Percentiles rank a stretch among this genome's conserved stretches.
phyloP scores from a whole-genome alignment of 768 basidiomycete species.

The Hypsizygus marmoreus region DNA sequence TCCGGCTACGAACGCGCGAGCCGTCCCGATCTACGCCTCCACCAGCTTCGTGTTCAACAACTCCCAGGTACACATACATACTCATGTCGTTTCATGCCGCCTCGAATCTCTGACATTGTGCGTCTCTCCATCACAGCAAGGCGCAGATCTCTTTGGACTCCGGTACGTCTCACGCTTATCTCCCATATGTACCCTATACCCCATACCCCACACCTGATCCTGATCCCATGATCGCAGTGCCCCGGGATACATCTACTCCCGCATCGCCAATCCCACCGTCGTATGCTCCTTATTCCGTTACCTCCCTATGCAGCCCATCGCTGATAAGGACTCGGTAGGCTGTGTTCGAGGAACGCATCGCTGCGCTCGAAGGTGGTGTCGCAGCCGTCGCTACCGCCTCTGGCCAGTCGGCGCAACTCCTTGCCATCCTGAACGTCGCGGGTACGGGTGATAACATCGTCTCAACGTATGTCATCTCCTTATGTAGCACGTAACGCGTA shows the following conservation, averaged over 20 bases:
- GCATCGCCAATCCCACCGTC: slow-evolving; percentile 69
- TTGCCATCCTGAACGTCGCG: slow-evolving; percentile 64
- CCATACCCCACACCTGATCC: background rate
- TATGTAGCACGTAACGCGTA: background rate
- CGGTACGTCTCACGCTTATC: slow-evolving; percentile 32
- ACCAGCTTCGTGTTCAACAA: slow-evolving; percentile 77
- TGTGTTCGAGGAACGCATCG: slow-evolving; percentile 79
- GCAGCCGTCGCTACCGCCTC: slow-evolving; percentile 76
- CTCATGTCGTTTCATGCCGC: background rate
- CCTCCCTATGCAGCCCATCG: background rate
- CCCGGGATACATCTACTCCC: slow-evolving; percentile 66
- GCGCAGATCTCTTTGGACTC: slow-evolving; percentile 71
- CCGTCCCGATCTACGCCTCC: slow-evolving; percentile 76
- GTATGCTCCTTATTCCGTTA: slow-evolving; percentile 38
- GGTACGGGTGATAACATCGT: slow-evolving; percentile 78
- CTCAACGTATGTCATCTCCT: slow-evolving; percentile 49
- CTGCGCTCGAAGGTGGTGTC: slow-evolving; percentile 77
- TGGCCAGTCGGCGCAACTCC: slow-evolving; percentile 78
- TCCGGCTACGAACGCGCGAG: slow-evolving; percentile 68
- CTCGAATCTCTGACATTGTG: background rate
- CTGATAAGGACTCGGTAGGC: slow-evolving; percentile 41
- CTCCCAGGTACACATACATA: slow-evolving; percentile 48
- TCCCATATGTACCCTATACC: no score
- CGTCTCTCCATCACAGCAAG: slow-evolving; percentile 48
- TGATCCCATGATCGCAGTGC: slow-evolving; percentile 33